Evolutionary conservation across 345 rosid genomes (phyloP).

Genomic region (Dipteronia dyeriana): DNA sequence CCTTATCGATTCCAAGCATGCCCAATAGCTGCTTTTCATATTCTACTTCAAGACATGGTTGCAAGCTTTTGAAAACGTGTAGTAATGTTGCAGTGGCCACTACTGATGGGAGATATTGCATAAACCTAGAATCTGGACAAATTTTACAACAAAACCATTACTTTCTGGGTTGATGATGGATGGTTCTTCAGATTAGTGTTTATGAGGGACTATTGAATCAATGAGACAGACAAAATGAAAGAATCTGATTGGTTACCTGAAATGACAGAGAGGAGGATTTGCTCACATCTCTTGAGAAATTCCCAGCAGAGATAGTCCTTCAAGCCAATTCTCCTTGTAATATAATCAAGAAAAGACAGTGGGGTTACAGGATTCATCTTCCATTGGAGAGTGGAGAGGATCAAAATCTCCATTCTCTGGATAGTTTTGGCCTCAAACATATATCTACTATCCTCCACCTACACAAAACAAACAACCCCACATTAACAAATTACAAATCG

Average conservation of each 20-base stretch:
- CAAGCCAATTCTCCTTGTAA: slow-evolving; percentile 62
- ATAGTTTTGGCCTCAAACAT: slow-evolving; percentile 66
- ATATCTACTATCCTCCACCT: slow-evolving; percentile 61
- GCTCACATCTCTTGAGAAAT: slow-evolving; percentile 56
- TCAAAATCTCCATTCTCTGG: slow-evolving; percentile 70
- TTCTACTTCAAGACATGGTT: slow-evolving; percentile 42
- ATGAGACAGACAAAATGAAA: not conserved
- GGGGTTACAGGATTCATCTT: slow-evolving; percentile 79
- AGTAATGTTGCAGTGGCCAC: slow-evolving; percentile 62
- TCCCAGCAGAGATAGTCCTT: slow-evolving; percentile 53
- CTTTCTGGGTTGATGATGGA: not conserved
- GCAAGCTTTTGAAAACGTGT: slow-evolving; percentile 43
- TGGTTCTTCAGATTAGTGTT: too few relatives aligned
- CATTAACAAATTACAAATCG: not conserved
- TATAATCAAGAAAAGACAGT: slow-evolving; percentile 58
- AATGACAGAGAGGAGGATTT: slow-evolving; percentile 41
- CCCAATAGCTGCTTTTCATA: slow-evolving; percentile 44
- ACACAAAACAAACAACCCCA: slow-evolving; percentile 20
- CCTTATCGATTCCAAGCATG: slow-evolving; percentile 56
- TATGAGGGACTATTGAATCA: too few relatives aligned
- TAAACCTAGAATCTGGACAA: slow-evolving; percentile 51
- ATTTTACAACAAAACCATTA: not conserved
- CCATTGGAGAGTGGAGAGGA: slow-evolving; percentile 76
- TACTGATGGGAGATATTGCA: slow-evolving; percentile 53
- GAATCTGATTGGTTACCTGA: slow-evolving; percentile 41